These are phyloP conservation scores for Hyparrhenia diplandra DNA, from an alignment of 176 grass and related monocot species.

Conservation along the genomic window DNA sequence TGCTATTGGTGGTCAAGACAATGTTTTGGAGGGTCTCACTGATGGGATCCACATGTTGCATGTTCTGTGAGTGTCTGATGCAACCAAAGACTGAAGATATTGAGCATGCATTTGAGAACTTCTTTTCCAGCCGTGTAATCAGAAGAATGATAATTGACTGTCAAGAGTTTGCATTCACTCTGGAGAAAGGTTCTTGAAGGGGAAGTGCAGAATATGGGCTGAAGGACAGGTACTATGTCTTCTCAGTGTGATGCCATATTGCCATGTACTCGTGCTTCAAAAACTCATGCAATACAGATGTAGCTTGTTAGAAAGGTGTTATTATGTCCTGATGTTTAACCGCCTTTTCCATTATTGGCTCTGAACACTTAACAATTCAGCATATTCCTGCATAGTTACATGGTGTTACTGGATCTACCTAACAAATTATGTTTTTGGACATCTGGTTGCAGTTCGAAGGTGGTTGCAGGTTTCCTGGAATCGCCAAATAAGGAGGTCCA, in stretches of 20 bases:
- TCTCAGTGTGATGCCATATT: background rate
- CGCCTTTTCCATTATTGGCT: background rate
- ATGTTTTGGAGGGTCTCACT: constrained; percentile 46
- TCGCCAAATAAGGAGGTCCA: constrained; percentile 48
- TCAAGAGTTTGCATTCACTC: constrained; percentile 58
- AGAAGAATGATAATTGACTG: constrained; percentile 65
- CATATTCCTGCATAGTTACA: background rate
- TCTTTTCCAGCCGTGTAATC: constrained; percentile 72
- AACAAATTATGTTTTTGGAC: constrained; percentile 9
- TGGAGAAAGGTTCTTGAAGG: constrained; percentile 68
- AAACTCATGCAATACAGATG: background rate
- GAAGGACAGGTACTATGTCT: constrained; percentile 67
- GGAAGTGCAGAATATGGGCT: constrained; percentile 57
- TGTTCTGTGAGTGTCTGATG: constrained; percentile 66
- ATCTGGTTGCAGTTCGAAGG: constrained; percentile 84
- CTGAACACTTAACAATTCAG: background rate
- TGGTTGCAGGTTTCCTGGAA: constrained; percentile 75
- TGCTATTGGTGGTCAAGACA: constrained; percentile 62
- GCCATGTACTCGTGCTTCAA: background rate
- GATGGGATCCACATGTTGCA: constrained; percentile 47
- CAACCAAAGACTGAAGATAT: constrained; percentile 57
- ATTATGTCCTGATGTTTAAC: background rate
- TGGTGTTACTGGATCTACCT: background rate
- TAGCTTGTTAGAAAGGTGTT: background rate
- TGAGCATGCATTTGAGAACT: constrained; percentile 84